phyloP scores from a whole-genome alignment of 2,329 filamentous ascomycete species.

The Graphilbum sp. region DNA sequence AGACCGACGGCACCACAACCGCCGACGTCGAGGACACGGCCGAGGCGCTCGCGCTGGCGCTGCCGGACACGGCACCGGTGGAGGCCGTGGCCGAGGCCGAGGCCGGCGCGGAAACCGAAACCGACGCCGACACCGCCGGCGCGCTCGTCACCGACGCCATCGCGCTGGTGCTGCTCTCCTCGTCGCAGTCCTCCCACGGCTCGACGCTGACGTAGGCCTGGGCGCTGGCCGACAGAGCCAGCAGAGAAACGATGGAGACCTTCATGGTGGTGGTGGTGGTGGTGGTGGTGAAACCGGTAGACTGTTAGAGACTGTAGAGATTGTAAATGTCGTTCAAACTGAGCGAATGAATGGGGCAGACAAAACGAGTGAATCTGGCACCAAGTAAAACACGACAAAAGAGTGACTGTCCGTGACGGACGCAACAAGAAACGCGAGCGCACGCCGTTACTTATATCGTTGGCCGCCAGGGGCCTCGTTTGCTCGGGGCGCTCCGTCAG shows the following conservation, averaged over 20 bases:
- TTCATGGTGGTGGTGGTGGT: slow-evolving; percentile 4
- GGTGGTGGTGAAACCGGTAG: not conserved
- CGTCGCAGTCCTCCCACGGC: slow-evolving; percentile 5
- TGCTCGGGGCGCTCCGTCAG: no score
- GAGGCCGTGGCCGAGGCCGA: not conserved
- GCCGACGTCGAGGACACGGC: not conserved
- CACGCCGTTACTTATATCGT: no score
- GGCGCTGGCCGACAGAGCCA: slow-evolving; percentile 4
- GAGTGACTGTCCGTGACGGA: no score
- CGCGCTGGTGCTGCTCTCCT: not conserved
- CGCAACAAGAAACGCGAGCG: no score
- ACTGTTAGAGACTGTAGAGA: no score
- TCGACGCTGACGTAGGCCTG: not conserved
- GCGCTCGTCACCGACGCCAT: no score
- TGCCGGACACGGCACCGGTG: not conserved
- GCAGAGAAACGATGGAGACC: slow-evolving; percentile 4
- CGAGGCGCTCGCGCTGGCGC: not conserved
- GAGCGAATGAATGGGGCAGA: no score
- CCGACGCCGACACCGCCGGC: not conserved
- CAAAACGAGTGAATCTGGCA: no score
- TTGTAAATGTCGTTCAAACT: no score
- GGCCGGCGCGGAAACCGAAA: not conserved
- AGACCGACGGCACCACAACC: not conserved
- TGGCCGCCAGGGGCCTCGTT: no score
- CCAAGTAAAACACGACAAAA: no score